These are phyloP conservation scores for Chalciporus pseudorubinellus DNA, from an alignment of 768 basidiomycete genomes.

Conservation along the genomic window DNA sequence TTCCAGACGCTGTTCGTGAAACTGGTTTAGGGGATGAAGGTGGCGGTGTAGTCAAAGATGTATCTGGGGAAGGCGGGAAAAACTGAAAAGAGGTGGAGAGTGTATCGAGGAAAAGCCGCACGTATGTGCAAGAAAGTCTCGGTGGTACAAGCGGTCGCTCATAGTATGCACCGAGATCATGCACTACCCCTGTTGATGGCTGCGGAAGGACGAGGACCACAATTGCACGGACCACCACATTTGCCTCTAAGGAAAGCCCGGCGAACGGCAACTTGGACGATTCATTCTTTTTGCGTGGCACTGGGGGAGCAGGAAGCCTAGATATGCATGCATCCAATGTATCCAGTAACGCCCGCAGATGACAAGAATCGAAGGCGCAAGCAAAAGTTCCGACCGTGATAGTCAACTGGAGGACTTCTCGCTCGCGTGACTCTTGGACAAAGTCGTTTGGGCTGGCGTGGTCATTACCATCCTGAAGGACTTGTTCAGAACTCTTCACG, in stretches of 20 bases:
- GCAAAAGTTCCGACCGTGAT: conserved; percentile 51
- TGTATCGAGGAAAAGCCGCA: conserved; percentile 51
- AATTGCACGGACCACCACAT: conserved; percentile 42
- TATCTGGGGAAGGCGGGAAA: conserved; percentile 6
- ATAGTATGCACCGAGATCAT: conserved; percentile 44
- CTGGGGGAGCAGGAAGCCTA: conserved; percentile 18
- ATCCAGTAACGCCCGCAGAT: conserved; percentile 50
- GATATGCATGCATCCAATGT: conserved; percentile 35
- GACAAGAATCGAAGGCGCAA: conserved; percentile 54
- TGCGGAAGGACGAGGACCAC: conserved; percentile 47
- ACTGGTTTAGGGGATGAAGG: neutral
- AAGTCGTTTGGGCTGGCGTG: conserved; percentile 6
- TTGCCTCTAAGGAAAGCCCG: conserved; percentile 33
- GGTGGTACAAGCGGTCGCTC: conserved; percentile 60
- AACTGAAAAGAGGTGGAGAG: conserved; percentile 19
- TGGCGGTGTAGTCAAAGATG: neutral
- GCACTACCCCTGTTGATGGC: conserved; percentile 2
- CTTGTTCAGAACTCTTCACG: conserved; percentile 11
- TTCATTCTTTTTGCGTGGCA: conserved; percentile 8
- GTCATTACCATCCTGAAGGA: conserved; percentile 1
- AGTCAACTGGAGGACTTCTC: conserved; percentile 40
- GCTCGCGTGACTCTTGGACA: conserved; percentile 4
- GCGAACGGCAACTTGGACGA: conserved; percentile 19
- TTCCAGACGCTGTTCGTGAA: conserved; percentile 12
- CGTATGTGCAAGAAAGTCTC: conserved; percentile 44